Conservation (phyloP, 805 yeast genomes). For the Saturnispora hagleri region DNA sequence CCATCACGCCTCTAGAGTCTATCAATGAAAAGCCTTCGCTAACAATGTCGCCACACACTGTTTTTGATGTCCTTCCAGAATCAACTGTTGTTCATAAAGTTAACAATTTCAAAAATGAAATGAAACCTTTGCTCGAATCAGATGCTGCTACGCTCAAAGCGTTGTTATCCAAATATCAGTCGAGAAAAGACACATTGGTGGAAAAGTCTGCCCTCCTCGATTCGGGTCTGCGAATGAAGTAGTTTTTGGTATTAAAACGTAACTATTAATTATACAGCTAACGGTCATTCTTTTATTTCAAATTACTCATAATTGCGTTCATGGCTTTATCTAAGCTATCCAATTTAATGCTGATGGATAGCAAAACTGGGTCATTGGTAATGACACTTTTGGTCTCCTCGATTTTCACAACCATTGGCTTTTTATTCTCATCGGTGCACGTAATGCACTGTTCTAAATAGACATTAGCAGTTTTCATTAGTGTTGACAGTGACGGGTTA, state of each 20-base stretch:
- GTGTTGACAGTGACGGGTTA: constrained; percentile 27
- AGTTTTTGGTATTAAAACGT: not conserved
- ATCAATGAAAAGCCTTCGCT: not conserved
- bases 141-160: not conserved
- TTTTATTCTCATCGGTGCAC: constrained; percentile 32
- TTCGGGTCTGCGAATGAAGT: not conserved
- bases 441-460: constrained; percentile 57
- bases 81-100: not conserved
- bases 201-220: not conserved
- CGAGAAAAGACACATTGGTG: not conserved
- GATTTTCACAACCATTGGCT: constrained; percentile 47
- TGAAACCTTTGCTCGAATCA: not conserved
- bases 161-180: not conserved
- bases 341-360: constrained; percentile 54
- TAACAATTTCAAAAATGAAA: not conserved
- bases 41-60: not conserved
- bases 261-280: too few species aligned
- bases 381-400: constrained; percentile 49
- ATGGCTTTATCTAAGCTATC: constrained; percentile 49
- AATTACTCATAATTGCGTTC: not conserved
- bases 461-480: constrained; percentile 35
- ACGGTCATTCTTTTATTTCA: not conserved
- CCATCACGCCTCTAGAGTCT: not conserved
- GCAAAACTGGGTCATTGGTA: constrained; percentile 58
- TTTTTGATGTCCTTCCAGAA: constrained; percentile 6